Base-by-base conservation (phyloP, 2,329 filamentous ascomycete species). In the Akanthomyces muscarius region DNA sequence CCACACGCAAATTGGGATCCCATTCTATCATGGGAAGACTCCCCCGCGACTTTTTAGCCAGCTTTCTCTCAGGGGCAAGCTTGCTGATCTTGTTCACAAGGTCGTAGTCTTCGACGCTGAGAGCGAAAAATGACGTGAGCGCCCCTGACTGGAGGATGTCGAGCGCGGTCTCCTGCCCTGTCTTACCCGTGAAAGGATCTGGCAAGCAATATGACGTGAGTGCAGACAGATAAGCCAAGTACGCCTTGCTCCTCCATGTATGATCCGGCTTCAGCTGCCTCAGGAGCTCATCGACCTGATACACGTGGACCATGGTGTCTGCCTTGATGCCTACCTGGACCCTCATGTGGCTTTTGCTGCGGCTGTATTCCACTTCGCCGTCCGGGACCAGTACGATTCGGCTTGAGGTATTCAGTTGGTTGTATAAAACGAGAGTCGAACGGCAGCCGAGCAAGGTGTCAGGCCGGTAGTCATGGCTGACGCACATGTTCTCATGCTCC, bases 101-200 rank as follows among this genome's bases (percentile, higher is more conserved):
- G 14, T 0, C 36, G 2, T 11, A 6, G 14, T 63, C 61, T 0
- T 11, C 18, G 1, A 1, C 5, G 2, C 28, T 14, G 3, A 64
- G 33, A 16, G 21, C 1, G 0, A 51, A 23, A 11, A 66, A 64
- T 0, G 85, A 87, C 14, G 69, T 66, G 0, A 84, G 72, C 0
- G 81, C 76, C 0, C 81, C 81, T 0, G 80, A 81, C 0, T 60
- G 60, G 0, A 87, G 68, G 1, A 83, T 81, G 0, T 68, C 65
- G 0, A 86, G 66, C 0, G 83, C 81, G 38, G 80, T 71, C 67
- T 87, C 83, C 0, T 81, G 83, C 0, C 85, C 85, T 0, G 83
- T 86, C 3, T 71, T 69, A 0, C 66, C 56, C 0, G 80, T 86
- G 0, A 86, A 70, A 0, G 71, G 71, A 65, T 86, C 84, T 0